Conservation (phyloP, 306 rosid species). For the Quercus parvula region DNA sequence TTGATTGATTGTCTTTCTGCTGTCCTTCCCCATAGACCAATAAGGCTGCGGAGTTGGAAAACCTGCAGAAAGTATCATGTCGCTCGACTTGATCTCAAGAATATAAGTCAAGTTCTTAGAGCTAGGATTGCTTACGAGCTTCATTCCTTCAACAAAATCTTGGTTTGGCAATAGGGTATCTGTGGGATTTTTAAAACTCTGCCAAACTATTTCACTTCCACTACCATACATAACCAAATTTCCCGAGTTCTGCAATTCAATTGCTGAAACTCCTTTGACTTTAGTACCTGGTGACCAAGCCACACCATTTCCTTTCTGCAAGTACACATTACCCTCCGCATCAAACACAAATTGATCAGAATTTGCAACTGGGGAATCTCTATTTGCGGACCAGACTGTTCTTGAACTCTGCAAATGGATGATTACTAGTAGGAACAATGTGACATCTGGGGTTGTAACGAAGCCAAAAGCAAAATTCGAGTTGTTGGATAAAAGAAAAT, state of each 20-base stretch:
- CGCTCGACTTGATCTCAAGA: constrained; percentile 76
- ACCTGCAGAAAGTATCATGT: constrained; percentile 58
- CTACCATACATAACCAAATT: constrained; percentile 61
- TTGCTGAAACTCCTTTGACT: constrained; percentile 49
- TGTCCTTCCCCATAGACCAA: constrained; percentile 75
- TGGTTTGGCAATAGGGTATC: constrained; percentile 71
- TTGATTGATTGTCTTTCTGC: constrained; percentile 44
- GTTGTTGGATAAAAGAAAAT: constrained; percentile 53
- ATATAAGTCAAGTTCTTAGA: constrained; percentile 45
- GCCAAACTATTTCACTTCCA: constrained; percentile 51
- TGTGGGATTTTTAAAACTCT: constrained; percentile 84
- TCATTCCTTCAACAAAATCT: constrained; percentile 72
- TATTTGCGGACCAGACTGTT: constrained; percentile 75
- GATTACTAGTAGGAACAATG: constrained; percentile 49
- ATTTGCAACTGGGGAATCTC: constrained; percentile 55
- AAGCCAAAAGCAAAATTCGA: constrained; percentile 59
- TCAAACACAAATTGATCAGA: constrained; percentile 69
- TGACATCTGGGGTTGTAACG: constrained; percentile 32
- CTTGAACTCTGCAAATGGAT: constrained; percentile 27
- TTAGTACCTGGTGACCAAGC: constrained; percentile 65
- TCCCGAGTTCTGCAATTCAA: constrained; percentile 68
- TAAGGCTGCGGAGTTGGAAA: constrained; percentile 70
- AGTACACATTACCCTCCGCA: constrained; percentile 47
- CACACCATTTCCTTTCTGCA: constrained; percentile 38
- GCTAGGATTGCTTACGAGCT: constrained; percentile 52